Evolutionary conservation across 139 green algal species (phyloP), one percentile per base, ranked within the genome.

Genomic region (Eudorina sp.): DNA sequence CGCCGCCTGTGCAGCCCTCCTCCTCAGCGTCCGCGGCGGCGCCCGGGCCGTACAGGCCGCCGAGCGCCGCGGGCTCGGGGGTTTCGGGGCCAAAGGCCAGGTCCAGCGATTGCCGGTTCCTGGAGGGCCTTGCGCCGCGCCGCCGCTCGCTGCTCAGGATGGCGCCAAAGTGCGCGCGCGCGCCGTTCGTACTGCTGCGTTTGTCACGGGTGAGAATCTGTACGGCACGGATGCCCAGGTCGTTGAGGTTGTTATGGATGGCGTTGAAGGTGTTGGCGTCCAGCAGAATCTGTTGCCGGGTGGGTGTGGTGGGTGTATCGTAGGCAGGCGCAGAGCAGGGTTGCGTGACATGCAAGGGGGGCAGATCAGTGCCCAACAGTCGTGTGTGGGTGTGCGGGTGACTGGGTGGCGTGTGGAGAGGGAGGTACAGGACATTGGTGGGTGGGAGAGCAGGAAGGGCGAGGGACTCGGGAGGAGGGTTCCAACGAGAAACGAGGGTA

Each of bases 241-340:
- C 80, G 80, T 77, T 77, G n/a, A 86, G 80, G 41, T 48, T 58
- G 60, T 84, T 90, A 51, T 90, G 77, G 58, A 90, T 77, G 45
- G 46, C 66, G 48, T 70, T 74, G 75, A 87, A 90, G 73, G 66
- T 90, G 51, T 79, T 68, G 55, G 77, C 58, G 75, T 90, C 85
- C 55, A 90, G 45, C 55, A 90, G 38, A 4, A 90, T 4, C 80
- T 85, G 31, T 5, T 8, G 13, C 8, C 16, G 25, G 48, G 45
- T 1, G n/a, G 23, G 73, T n/a, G n/a, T n/a, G n/a, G n/a, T n/a
- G n/a, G n/a, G n/a, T n/a, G n/a, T n/a, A n/a, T n/a, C n/a, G n/a
- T n/a, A n/a, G n/a, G n/a, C n/a, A n/a, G n/a, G n/a, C n/a, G n/a
- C n/a, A n/a, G n/a, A n/a, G n/a, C n/a, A n/a, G n/a, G n/a, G n/a